Evolutionary conservation across 176 grass and related monocot species (phyloP).

Genomic region (Alopecurus myosuroides): DNA sequence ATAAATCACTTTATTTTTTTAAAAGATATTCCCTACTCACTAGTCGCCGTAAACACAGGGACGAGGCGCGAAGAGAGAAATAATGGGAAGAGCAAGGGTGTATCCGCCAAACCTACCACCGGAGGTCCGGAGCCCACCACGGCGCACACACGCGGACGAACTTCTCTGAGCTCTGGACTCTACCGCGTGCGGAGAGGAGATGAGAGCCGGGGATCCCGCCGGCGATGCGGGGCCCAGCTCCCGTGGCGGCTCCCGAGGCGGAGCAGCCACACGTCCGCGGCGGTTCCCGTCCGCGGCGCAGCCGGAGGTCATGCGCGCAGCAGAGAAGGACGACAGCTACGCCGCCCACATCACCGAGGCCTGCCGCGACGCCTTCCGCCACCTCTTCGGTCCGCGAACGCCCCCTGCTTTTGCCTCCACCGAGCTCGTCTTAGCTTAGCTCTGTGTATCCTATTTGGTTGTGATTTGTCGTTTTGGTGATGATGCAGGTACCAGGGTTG

Average conservation of each 20-base stretch:
- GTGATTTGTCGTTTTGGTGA: conserved; percentile 12
- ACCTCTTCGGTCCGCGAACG: conserved; percentile 64
- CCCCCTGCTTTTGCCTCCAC: background rate
- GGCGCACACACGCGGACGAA: background rate
- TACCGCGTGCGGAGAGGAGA: conserved; percentile 24
- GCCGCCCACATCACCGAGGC: conserved; percentile 87
- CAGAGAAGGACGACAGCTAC: conserved; percentile 96
- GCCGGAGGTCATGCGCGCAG: conserved; percentile 97
- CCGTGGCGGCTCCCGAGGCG: background rate
- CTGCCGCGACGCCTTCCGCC: conserved; percentile 90
- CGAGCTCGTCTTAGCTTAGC: background rate
- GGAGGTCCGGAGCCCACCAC: background rate
- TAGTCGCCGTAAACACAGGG: background rate
- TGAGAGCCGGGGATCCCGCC: conserved; percentile 13
- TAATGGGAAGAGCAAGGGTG: background rate
- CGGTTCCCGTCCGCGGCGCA: conserved; percentile 70
- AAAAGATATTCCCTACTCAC: no score
- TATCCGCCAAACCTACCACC: background rate
- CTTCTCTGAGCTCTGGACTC: conserved; percentile 11
- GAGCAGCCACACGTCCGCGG: conserved; percentile 3
- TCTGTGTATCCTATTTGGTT: background rate
- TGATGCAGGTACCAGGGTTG: conserved; percentile 74
- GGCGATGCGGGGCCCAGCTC: conserved; percentile 62
- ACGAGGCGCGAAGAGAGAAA: background rate
- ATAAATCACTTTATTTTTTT: no score